These are phyloP conservation scores for Pseudogymnoascus sp. DNA, from an alignment of 2,329 filamentous ascomycete species.

Conservation along the genomic window DNA sequence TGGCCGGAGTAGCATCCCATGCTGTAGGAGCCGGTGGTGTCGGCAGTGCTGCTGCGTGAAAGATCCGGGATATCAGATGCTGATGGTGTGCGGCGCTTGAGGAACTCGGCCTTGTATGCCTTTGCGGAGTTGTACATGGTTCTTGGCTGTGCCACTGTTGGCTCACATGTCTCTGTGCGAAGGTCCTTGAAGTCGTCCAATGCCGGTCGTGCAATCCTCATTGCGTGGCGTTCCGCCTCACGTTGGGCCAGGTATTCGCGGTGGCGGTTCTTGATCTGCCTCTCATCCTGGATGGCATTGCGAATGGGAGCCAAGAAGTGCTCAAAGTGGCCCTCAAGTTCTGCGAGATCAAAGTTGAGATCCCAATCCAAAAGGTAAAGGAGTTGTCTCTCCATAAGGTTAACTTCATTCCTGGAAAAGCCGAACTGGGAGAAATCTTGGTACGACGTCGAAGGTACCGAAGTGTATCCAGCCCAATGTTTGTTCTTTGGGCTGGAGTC, in stretches of 20 bases:
- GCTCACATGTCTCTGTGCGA: conserved; percentile 10
- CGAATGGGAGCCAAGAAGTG: conserved; percentile 83
- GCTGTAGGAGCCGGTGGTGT: conserved; percentile 19
- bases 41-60: conserved; percentile 24
- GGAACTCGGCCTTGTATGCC: conserved; percentile 17
- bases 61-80: conserved; percentile 30
- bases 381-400: conserved; percentile 98
- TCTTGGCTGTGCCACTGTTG: conserved; percentile 21
- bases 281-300: conserved; percentile 35
- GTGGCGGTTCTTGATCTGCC: conserved; percentile 18
- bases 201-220: conserved; percentile 19
- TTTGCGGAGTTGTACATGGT: conserved; percentile 12
- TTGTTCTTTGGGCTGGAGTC: conserved; percentile 99
- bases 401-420: conserved; percentile 92
- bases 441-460: conserved; percentile 56
- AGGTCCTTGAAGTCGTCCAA: neutral
- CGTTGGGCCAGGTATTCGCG: conserved; percentile 21
- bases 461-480: conserved; percentile 95
- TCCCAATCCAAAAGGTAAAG: conserved; percentile 95
- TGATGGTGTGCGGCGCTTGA: conserved; percentile 22
- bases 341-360: conserved; percentile 72
- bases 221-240: conserved; percentile 16
- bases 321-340: conserved; percentile 81
- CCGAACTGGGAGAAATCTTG: conserved; percentile 58
- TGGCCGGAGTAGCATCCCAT: conserved; percentile 27